These are phyloP conservation scores for Paxillus rubicundulus DNA, from an alignment of 768 basidiomycete species.

Conservation along the genomic window DNA sequence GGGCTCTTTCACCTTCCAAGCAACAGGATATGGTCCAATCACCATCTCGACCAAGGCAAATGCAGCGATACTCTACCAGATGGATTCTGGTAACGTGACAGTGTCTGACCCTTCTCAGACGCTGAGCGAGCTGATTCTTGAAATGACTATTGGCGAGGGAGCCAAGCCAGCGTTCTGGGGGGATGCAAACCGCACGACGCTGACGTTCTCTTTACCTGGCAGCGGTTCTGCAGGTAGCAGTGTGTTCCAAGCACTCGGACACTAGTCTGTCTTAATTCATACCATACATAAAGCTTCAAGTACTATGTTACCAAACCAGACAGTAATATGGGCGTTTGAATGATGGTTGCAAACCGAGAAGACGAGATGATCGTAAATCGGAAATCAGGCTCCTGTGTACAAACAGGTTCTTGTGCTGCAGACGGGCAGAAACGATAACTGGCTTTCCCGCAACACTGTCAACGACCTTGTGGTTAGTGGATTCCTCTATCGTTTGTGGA, in stretches of 20 bases:
- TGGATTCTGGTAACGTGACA: constrained; percentile 43
- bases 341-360: constrained; percentile 10
- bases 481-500: too few species aligned
- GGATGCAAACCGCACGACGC: constrained; percentile 17
- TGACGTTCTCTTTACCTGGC: constrained; percentile 35
- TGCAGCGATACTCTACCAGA: constrained; percentile 42
- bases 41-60: constrained; percentile 40
- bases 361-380: constrained; percentile 31
- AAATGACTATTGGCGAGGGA: constrained; percentile 29
- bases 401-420: too few species aligned
- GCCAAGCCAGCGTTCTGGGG: constrained; percentile 15
- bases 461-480: too few species aligned
- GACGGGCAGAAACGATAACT: too few species aligned
- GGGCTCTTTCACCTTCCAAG: constrained; percentile 41
- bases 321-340: constrained; percentile 17
- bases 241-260: too few species aligned
- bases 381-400: too few species aligned
- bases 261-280: too few species aligned
- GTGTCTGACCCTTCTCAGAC: constrained; percentile 69
- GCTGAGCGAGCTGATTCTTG: constrained; percentile 36
- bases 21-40: constrained; percentile 26
- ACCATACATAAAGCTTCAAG: too few species aligned
- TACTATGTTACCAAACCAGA: neutral
- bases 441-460: too few species aligned
- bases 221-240: too few species aligned